A percentile compares a stretch with the other conserved stretches of the same genome.
Conservation (phyloP, 2,329 filamentous ascomycete species). For the Colletotrichum sp. region DNA sequence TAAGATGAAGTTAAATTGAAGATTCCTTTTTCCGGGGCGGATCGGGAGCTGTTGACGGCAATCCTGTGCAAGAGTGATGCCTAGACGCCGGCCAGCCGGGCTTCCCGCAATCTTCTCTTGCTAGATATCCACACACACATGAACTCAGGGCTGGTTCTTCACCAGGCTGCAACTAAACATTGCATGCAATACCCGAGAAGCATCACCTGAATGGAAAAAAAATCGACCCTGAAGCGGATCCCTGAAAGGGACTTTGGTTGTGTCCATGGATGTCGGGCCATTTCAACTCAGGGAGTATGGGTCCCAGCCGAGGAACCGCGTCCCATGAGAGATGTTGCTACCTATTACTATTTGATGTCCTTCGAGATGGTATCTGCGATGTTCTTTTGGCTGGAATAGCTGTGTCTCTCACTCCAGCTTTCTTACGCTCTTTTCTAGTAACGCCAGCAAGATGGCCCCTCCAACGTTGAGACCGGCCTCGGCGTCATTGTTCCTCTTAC, state of each 20-base stretch:
- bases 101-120: neutral
- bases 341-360: neutral
- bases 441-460: neutral
- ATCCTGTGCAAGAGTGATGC: neutral
- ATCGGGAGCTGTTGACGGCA: neutral
- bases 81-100: neutral
- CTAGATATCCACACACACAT: neutral
- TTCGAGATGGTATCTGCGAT: neutral
- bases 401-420: neutral
- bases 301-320: neutral
- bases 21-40: neutral
- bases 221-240: neutral
- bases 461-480: neutral
- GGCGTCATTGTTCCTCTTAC: neutral
- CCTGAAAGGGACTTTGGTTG: neutral
- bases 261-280: neutral
- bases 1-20: neutral
- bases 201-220: neutral
- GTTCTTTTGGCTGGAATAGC: neutral
- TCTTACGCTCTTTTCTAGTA: neutral
- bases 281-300: neutral
- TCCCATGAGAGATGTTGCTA: neutral
- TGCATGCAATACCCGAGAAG: neutral
- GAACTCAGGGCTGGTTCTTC: neutral
- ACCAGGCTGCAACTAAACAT: neutral